Base-by-base conservation (phyloP, 345 rosid species). In the Sisymbrium irio region DNA sequence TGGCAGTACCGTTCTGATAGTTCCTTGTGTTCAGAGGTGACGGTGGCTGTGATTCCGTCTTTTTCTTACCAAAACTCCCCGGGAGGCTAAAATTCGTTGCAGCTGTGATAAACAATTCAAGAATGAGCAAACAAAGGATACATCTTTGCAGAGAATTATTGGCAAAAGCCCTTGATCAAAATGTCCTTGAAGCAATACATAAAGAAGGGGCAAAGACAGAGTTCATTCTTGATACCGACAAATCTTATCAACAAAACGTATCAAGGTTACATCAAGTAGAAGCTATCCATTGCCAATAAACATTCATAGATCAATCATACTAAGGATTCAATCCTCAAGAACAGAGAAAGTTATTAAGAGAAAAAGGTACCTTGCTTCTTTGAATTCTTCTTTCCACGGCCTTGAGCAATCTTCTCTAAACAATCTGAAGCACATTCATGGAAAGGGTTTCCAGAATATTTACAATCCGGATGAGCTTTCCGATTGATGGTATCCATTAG, bases 51-150 rank as follows among this genome's bases (percentile, higher is more conserved):
- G 87, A 62, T 71, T 72, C 89, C 39, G 81, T 82, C 83, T 89
- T 83, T 74, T 82, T 86, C 82, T 80, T 83, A 63, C 87, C 87
- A 19, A 86, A 82, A 85, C 93, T 89, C 65, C 83, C 74, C 6
- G 89, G 61, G 45, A 77, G 71, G n/a, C 77, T 86, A 76, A 82
- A 69, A 65, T 62, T 41, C 78, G 75, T 60, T 51, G 89, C 80
- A 46, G 89, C 97, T 85, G 84, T 61, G 53, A 79, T 17, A 74
- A 66, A 13, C 49, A 35, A 20, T 20, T 14, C 62, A 71, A 70
- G 15, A 69, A 70, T 71, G 3, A 70, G 67, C 22, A 17, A 37
- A 15, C 2, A 35, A 45, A 68, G 15, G 10, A 40, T 13, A 32
- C 62, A 73, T 3, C 36, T 33, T 20, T 6, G 6, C 7, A 5